Percentiles rank a stretch among this genome's conserved stretches.
phyloP scores from a whole-genome alignment of 2,329 filamentous ascomycete genomes.

The Fusarium domesticum region DNA sequence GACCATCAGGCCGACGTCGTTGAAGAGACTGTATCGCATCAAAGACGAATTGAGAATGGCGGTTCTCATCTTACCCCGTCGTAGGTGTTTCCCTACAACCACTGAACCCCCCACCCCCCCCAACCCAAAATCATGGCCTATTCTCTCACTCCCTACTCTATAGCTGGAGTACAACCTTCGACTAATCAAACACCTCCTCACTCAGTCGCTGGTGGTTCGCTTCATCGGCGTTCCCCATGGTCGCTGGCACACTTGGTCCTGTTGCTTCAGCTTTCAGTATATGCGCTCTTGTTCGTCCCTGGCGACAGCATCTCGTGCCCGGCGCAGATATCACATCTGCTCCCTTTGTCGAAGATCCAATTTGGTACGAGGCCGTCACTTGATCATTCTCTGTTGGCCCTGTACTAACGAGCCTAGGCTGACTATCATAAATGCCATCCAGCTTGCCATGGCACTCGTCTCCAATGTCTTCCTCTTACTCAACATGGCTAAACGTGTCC shows the following conservation, averaged over 20 bases:
- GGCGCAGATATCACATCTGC: conserved; percentile 49
- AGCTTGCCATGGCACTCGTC: conserved; percentile 70
- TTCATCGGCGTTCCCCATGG: conserved; percentile 67
- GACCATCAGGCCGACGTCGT: conserved; percentile 33
- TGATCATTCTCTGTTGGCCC: background rate
- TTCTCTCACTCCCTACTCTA: no score
- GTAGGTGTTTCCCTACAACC: conserved; percentile 28
- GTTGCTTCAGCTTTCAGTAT: conserved; percentile 87
- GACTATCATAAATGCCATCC: conserved; percentile 71
- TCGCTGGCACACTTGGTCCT: conserved; percentile 80
- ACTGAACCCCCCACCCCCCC: background rate
- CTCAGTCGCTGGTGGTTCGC: conserved; percentile 61
- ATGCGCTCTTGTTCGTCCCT: conserved; percentile 76
- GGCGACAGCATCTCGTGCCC: conserved; percentile 60
- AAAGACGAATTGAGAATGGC: conserved; percentile 37
- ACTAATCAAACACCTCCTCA: background rate
- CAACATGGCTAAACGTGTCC: conserved; percentile 78
- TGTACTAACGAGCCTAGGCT: conserved; percentile 47
- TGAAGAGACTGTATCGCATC: conserved; percentile 23
- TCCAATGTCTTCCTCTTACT: conserved; percentile 81
- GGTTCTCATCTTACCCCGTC: conserved; percentile 44
- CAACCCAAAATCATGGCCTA: no score
- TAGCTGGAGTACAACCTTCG: no score
- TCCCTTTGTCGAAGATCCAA: conserved; percentile 60
- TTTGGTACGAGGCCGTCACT: conserved; percentile 51